Percentiles rank a stretch among this genome's conserved stretches.
These are phyloP conservation scores for Fusarium chuoi DNA, from an alignment of 2,329 filamentous ascomycete species.

Conservation along the genomic window DNA sequence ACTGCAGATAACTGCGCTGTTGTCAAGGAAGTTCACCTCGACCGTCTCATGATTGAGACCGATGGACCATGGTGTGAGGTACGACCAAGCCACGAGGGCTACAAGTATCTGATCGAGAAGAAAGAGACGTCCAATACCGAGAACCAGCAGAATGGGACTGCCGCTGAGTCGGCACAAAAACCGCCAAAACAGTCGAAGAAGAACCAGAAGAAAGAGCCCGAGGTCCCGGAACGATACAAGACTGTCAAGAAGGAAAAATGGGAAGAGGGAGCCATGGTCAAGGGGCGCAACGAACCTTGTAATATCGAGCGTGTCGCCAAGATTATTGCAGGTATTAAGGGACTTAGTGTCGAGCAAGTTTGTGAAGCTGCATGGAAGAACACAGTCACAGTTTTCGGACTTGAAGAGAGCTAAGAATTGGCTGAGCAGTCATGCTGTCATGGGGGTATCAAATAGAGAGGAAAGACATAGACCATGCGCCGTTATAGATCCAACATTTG, in stretches of 20 bases:
- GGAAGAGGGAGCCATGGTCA: conserved; percentile 87
- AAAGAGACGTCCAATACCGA: conserved; percentile 42
- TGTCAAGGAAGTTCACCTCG: conserved; percentile 80
- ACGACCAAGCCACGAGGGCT: conserved; percentile 85
- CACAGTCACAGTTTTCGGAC: conserved; percentile 80
- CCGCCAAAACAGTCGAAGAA: conserved; percentile 57
- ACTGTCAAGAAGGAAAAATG: conserved; percentile 97
- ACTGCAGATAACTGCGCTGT: conserved; percentile 90
- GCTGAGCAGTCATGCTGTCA: conserved; percentile 13
- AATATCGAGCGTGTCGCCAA: conserved; percentile 88
- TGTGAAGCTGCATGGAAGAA: conserved; percentile 89
- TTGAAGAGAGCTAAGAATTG: conserved; percentile 56
- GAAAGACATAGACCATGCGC: conserved; percentile 42
- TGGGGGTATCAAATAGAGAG: conserved; percentile 48
- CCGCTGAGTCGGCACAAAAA: conserved; percentile 37
- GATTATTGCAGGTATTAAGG: conserved; percentile 88
- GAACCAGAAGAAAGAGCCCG: conserved; percentile 69
- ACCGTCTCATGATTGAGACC: conserved; percentile 91
- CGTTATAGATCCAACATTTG: conserved; percentile 26
- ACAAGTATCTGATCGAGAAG: conserved; percentile 69
- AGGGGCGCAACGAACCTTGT: conserved; percentile 93
- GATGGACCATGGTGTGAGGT: conserved; percentile 99
- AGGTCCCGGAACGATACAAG: conserved; percentile 78
- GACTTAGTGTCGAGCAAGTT: conserved; percentile 80
- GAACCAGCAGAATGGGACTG: conserved; percentile 39